Percentiles rank a stretch among this genome's conserved stretches.
Evolutionary conservation across 2,329 filamentous ascomycete genomes (phyloP).

Genomic region (Calonectria henricotiae): DNA sequence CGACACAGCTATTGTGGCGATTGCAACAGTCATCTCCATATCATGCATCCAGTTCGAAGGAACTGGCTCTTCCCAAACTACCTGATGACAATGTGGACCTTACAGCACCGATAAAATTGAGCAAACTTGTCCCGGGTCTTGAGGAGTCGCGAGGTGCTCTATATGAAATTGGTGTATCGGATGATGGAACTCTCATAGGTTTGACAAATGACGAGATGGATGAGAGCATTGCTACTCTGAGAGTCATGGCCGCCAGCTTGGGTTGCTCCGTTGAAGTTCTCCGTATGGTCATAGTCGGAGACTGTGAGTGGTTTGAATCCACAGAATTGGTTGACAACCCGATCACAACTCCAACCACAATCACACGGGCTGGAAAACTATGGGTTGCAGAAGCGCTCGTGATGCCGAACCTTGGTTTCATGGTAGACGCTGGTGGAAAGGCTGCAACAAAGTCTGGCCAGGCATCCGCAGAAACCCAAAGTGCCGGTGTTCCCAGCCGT

Average conservation of each 20-base stretch:
- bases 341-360: constrained; percentile 44
- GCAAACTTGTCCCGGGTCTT: constrained; percentile 81
- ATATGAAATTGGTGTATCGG: constrained; percentile 96
- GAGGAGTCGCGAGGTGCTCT: constrained; percentile 94
- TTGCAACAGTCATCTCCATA: constrained; percentile 95
- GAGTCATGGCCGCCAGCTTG: constrained; percentile 92
- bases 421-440: constrained; percentile 33
- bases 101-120: constrained; percentile 65
- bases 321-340: constrained; percentile 53
- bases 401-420: constrained; percentile 76
- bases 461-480: constrained; percentile 33
- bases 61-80: constrained; percentile 82
- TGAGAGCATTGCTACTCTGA: constrained; percentile 88
- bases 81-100: constrained; percentile 75
- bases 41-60: constrained; percentile 84
- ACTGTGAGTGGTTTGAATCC: constrained; percentile 81
- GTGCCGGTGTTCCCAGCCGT: constrained; percentile 56
- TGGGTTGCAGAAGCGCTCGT: constrained; percentile 94
- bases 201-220: constrained; percentile 92
- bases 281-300: constrained; percentile 87
- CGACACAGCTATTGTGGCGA: constrained; percentile 95
- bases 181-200: constrained; percentile 92
- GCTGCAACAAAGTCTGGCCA: constrained; percentile 29
- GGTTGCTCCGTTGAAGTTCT: constrained; percentile 89
- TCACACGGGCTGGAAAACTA: constrained; percentile 69